Evolutionary conservation across 208 protist species (phyloP).

Genomic region (Trypanosoma mega): DNA sequence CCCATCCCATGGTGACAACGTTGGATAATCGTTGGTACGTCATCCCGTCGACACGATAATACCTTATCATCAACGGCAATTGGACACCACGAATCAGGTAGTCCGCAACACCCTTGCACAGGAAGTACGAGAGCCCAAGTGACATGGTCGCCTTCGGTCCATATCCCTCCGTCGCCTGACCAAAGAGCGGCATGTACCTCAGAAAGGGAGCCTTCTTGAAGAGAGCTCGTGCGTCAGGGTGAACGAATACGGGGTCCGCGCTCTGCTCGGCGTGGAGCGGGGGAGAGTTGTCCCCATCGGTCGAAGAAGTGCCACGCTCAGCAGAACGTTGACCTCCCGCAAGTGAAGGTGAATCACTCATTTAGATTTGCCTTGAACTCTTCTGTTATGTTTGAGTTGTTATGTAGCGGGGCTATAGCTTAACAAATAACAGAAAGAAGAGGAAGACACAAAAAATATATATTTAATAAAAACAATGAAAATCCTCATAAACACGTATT

Average conservation of each 20-base stretch:
- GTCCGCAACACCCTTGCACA: conserved; percentile 34
- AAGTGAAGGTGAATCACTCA: too few species aligned
- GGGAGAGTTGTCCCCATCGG: neutral
- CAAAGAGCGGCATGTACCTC: conserved; percentile 29
- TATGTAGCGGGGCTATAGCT: too few species aligned
- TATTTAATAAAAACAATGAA: too few species aligned
- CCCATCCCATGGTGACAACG: conserved; percentile 31
- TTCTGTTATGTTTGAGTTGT: too few species aligned
- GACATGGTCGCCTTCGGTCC: conserved; percentile 25
- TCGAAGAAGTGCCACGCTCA: too few species aligned
- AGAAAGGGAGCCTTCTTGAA: conserved; percentile 35
- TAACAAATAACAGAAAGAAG: too few species aligned
- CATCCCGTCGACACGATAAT: conserved; percentile 21
- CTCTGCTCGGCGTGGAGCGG: conserved; percentile 16
- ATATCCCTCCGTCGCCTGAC: conserved; percentile 23
- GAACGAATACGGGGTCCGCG: conserved; percentile 26
- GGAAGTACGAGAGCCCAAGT: conserved; percentile 31
- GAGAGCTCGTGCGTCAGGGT: conserved; percentile 35
- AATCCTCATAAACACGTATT: too few species aligned
- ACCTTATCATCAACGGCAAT: conserved; percentile 24
- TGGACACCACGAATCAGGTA: conserved; percentile 18
- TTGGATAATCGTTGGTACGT: conserved; percentile 33
- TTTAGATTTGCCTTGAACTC: too few species aligned
- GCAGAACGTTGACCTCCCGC: too few species aligned
- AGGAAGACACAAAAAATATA: too few species aligned